Conservation (phyloP, 305 asterid genomes). For the Fraxinus angustifolia region DNA sequence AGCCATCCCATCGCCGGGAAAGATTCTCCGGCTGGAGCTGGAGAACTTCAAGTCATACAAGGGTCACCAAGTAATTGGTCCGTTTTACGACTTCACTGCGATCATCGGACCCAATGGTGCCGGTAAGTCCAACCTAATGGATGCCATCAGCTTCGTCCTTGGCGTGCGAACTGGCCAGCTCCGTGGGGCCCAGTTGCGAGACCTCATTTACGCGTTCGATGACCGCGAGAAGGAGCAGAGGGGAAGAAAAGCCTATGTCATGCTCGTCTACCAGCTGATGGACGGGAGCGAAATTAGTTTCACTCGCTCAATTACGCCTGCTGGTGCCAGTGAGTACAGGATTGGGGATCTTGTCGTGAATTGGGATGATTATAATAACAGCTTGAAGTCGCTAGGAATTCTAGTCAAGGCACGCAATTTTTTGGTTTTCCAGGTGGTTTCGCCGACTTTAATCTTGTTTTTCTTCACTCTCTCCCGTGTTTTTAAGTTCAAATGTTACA, state of each 20-base stretch:
- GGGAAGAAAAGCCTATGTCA: constrained; percentile 82
- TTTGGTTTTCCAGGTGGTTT: constrained; percentile 84
- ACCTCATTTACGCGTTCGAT: constrained; percentile 80
- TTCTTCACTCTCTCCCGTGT: background rate
- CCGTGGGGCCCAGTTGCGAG: constrained; percentile 85
- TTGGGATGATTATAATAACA: constrained; percentile 76
- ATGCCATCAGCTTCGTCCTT: constrained; percentile 95
- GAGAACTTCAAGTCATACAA: constrained; percentile 93
- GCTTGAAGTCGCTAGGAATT: constrained; percentile 76
- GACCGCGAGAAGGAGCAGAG: constrained; percentile 83
- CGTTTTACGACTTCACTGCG: constrained; percentile 91
- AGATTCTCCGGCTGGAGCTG: constrained; percentile 76
- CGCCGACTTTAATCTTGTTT: background rate
- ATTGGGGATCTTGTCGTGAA: constrained; percentile 55
- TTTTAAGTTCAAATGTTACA: background rate
- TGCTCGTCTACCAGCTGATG: constrained; percentile 69
- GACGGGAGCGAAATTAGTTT: constrained; percentile 67
- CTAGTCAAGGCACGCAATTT: constrained; percentile 94
- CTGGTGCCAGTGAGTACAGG: constrained; percentile 86
- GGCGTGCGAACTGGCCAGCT: constrained; percentile 97
- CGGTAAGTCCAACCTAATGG: constrained; percentile 95
- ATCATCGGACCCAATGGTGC: constrained; percentile 95
- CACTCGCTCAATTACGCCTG: constrained; percentile 71
- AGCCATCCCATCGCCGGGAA: constrained; percentile 50
- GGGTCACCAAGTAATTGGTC: constrained; percentile 84